Evolutionary conservation across 2,329 filamentous ascomycete species (phyloP), one percentile per base, ranked within the genome.

Genomic region (Penicillium corylophilum): DNA sequence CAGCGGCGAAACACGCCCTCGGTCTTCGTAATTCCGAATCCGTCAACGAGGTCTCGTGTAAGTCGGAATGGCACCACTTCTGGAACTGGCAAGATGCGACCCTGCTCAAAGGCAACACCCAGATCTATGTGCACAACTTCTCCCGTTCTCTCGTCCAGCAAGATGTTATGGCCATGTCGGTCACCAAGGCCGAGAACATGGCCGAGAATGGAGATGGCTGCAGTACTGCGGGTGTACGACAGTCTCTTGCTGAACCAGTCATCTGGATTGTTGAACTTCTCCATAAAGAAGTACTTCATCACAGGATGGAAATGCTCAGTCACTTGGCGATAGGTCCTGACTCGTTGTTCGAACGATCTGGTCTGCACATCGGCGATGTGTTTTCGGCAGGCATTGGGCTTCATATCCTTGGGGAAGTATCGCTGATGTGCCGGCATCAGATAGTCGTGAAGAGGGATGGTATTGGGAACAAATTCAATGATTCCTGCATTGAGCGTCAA

Each of bases 51-150:
- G 64, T 99, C 94, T 48, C 94, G 83, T 9, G 94, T 97, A 47
- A 99, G 77, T 0, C 94, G 85, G 78, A 99, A 99, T 0, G 94
- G 95, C 0, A 99, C 94, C 2, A 96, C 83, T 74, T 99, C 95
- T 0, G 94, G 95, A 1, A 99, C 88, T 0, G 93, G 93, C 0
- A 99, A 77, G n/a, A 99, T 86, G 16, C 94, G 88, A 1, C 95
- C 94, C 65, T 93, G 90, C 73, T 99, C 95, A 68, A 99, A 99
- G 0, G 93, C 93, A 3, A 99, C 90, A 41, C 95, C 94, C 0
- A 99, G 80, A 68, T 99, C 94, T 61, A 99, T 99, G 70, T 99
- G 94, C 2, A 99, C 90, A 0, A 92, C 91, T 72, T 99, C 94
- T 10, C 94, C 94, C 1, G 86, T 95, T 64, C 87, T 86, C 54